phyloP scores from a whole-genome alignment of 176 grass and related monocot genomes.

The Aechmea fasciata region DNA sequence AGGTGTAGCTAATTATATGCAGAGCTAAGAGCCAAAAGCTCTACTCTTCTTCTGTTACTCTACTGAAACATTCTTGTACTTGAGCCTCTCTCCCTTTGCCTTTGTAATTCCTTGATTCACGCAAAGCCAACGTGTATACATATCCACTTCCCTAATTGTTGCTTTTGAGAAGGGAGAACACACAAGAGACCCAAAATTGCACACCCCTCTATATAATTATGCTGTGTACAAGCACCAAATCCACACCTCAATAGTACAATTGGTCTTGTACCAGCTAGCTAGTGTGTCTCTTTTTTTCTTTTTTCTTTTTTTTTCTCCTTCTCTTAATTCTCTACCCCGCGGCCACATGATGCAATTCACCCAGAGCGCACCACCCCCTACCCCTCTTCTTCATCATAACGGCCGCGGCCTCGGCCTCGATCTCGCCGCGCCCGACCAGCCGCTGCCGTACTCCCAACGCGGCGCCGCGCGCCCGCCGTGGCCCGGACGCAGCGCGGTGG shows the following conservation, averaged over 20 bases:
- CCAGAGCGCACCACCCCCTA: conserved; percentile 41
- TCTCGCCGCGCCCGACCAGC: conserved; percentile 22
- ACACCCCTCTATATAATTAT: conserved; percentile 80
- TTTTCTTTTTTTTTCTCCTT: conserved; percentile 22
- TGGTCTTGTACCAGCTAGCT: conserved; percentile 32
- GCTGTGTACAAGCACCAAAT: conserved; percentile 92
- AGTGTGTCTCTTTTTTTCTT: conserved; percentile 1
- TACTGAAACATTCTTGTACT: conserved; percentile 80
- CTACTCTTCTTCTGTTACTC: conserved; percentile 28
- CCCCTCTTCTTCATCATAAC: conserved; percentile 37
- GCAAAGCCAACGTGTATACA: no score
- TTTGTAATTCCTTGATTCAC: no score
- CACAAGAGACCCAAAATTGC: conserved; percentile 41
- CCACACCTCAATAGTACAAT: conserved; percentile 31
- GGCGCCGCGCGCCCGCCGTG: conserved; percentile 23
- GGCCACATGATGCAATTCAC: conserved; percentile 98
- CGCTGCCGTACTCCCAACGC: conserved; percentile 25
- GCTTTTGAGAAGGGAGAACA: conserved; percentile 14
- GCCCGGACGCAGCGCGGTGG: conserved; percentile 13
- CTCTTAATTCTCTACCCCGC: conserved; percentile 24
- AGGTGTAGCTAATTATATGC: neutral
- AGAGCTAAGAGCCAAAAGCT: conserved; percentile 13
- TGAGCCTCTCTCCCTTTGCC: conserved; percentile 21
- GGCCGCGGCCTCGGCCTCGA: conserved; percentile 43
- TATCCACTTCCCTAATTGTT: no score